A percentile compares a stretch with the other conserved stretches of the same genome.
phyloP scores from a whole-genome alignment of 1,284 basidiomycete species.

The Moniliella sp. region DNA sequence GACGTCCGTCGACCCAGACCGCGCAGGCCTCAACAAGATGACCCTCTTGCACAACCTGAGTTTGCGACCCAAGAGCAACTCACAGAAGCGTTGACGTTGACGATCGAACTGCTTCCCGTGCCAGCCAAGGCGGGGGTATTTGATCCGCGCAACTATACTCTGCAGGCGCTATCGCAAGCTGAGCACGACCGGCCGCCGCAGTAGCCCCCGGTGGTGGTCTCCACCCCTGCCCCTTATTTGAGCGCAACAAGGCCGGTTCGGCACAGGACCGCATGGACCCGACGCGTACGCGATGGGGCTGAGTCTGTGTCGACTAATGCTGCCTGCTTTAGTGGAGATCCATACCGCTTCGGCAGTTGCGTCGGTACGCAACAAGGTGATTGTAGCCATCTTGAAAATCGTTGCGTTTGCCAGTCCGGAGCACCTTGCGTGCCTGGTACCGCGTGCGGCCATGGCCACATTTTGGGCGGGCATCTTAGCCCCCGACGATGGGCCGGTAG shows the following conservation, averaged over 20 bases:
- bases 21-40: conserved; percentile 52
- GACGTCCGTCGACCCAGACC: too few relatives aligned
- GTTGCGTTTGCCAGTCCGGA: conserved; percentile 21
- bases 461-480: conserved; percentile 27
- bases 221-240: too few relatives aligned
- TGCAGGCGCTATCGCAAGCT: conserved; percentile 64
- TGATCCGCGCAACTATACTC: conserved; percentile 66
- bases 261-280: too few relatives aligned
- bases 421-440: too few relatives aligned
- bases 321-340: conserved; percentile 26
- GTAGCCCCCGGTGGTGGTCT: too few relatives aligned
- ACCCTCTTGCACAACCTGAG: conserved; percentile 89
- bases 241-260: too few relatives aligned
- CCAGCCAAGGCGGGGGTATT: conserved; percentile 59
- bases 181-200: too few relatives aligned
- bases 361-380: conserved; percentile 15
- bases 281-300: conserved; percentile 20
- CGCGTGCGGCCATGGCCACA: conserved; percentile 25
- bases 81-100: conserved; percentile 21
- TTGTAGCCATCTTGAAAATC: conserved; percentile 24
- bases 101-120: conserved; percentile 25
- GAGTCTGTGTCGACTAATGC: conserved; percentile 12
- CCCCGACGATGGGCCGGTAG: conserved; percentile 12
- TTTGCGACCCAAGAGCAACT: conserved; percentile 60
- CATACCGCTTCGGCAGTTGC: conserved; percentile 24